These are phyloP conservation scores for Salix viminalis DNA, from an alignment of 345 rosid genomes.

Conservation along the genomic window DNA sequence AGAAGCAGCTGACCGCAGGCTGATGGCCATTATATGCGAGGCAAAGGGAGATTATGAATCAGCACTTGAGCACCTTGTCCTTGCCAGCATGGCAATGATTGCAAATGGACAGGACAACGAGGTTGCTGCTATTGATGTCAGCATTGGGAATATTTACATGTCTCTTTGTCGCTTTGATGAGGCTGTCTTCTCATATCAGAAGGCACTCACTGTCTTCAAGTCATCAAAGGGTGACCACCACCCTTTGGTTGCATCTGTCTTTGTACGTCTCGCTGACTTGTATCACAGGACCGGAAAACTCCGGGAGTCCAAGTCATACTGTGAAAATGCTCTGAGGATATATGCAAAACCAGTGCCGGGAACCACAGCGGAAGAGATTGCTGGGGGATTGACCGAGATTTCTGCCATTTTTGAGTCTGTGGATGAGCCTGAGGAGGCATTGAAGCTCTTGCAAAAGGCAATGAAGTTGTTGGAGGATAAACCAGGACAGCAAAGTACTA, in stretches of 20 bases:
- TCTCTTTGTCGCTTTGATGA: slow-evolving; percentile 89
- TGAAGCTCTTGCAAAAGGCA: slow-evolving; percentile 87
- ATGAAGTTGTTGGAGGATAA: slow-evolving; percentile 92
- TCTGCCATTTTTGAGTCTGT: slow-evolving; percentile 96
- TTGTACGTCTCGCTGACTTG: slow-evolving; percentile 90
- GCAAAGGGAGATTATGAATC: slow-evolving; percentile 92
- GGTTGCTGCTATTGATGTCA: slow-evolving; percentile 93
- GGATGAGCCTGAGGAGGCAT: slow-evolving; percentile 95
- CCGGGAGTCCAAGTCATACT: slow-evolving; percentile 88
- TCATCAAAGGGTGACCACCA: slow-evolving; percentile 95
- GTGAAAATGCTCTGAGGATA: slow-evolving; percentile 89
- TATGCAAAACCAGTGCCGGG: slow-evolving; percentile 94
- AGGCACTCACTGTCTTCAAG: slow-evolving; percentile 95
- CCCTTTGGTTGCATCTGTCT: slow-evolving; percentile 85
- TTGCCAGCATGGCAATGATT: slow-evolving; percentile 99
- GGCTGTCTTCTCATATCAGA: slow-evolving; percentile 95
- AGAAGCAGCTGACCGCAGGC: slow-evolving; percentile 92
- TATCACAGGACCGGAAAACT: slow-evolving; percentile 96
- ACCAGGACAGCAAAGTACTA: slow-evolving; percentile 95
- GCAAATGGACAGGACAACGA: slow-evolving; percentile 87
- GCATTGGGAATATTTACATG: slow-evolving; percentile 92
- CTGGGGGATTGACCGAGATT: slow-evolving; percentile 83
- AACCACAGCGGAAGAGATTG: slow-evolving; percentile 85
- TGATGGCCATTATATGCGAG: slow-evolving; percentile 90
- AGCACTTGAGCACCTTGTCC: slow-evolving; percentile 95